Base-by-base conservation (phyloP, 257 asterid genomes). In the Knoxia roxburghii region DNA sequence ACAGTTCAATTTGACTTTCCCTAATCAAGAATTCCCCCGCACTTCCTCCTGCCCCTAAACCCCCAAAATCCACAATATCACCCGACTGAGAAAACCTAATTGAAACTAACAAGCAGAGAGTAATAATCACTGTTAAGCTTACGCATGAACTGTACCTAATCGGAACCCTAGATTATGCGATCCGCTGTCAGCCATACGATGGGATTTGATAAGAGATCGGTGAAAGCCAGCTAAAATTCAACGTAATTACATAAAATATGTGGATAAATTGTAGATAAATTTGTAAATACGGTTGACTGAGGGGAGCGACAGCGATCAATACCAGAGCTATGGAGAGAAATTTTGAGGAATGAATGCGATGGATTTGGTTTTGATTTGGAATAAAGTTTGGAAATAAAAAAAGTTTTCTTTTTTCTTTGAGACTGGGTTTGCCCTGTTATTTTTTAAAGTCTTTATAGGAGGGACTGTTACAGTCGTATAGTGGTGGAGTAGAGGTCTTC, bases 121-220 rank as follows among this genome's bases (percentile, higher is more conserved):
- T 13, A 66, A 10, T 6, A 65, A n/a, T 2, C 9, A 35, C 4
- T 18, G 60, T 21, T 33, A 12, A 33, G 35, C 15, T 10, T 17
- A 51, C 51, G 24, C 11, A 1, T 24, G 45, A 20, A 50, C 26
- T 7, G 20, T 66, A 66, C 70, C 70, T 7, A 52, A 52, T 33
- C 70, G 70, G 21, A 66, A 66, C 70, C 70, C 61, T 33, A 66
- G 61, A 23, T 66, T 66, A 39, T 66, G 70, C 52, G 61, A 66
- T 66, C 89, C 78, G 70, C 78, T 71, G 12, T 43, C 76, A 32
- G 75, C 80, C 80, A 76, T 76, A 5, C 55, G 29, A 10, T 23
- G 45, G 27, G 14, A 54, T 32, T 64, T 55, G 60, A 52, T 66
- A 62, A 43, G 61, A 41, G 29, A 70, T 18, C 13, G 45, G 43